A percentile compares a stretch with the other conserved stretches of the same genome.
Evolutionary conservation across 2,329 filamentous ascomycete genomes (phyloP).

Genomic region (Fusarium piperis): DNA sequence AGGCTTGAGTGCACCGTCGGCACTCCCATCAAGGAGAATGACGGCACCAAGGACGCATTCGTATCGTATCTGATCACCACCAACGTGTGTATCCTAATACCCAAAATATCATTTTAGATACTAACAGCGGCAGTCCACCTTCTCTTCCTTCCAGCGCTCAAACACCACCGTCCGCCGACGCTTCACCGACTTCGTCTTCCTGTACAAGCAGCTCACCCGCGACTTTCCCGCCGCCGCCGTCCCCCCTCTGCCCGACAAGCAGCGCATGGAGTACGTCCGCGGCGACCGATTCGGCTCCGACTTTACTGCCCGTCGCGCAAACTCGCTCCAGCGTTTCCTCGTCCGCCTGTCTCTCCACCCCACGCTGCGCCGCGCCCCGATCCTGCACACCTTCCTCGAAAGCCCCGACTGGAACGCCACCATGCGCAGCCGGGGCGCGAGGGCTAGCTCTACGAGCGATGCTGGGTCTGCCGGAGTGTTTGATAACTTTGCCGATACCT

Average conservation of each 20-base stretch:
- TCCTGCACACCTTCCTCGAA: conserved; percentile 91
- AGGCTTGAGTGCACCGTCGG: conserved; percentile 85
- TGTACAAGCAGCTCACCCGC: conserved; percentile 87
- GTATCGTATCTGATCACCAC: conserved; percentile 96
- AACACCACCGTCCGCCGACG: conserved; percentile 84
- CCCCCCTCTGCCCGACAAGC: conserved; percentile 95
- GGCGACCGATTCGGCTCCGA: conserved; percentile 94
- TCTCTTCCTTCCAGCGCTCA: conserved; percentile 88
- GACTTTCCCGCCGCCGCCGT: conserved; percentile 94
- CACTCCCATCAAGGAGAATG: conserved; percentile 90
- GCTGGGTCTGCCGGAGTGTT: conserved; percentile 76
- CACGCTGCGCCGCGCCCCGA: conserved; percentile 81
- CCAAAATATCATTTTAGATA: not conserved
- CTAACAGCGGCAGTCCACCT: conserved; percentile 75
- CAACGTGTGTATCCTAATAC: conserved; percentile 64
- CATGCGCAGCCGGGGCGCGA: conserved; percentile 80
- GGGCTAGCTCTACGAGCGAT: conserved; percentile 65
- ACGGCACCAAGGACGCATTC: conserved; percentile 96
- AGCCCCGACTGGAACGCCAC: conserved; percentile 95
- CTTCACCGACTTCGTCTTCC: conserved; percentile 97
- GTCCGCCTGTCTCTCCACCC: conserved; percentile 88
- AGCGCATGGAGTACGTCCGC: conserved; percentile 98
- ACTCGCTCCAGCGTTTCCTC: conserved; percentile 92
- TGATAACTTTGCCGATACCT: conserved; percentile 93
- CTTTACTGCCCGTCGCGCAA: conserved; percentile 88